Evolutionary conservation across 2,329 filamentous ascomycete genomes (phyloP).

Genomic region (Fonsecaea pedrosoi): DNA sequence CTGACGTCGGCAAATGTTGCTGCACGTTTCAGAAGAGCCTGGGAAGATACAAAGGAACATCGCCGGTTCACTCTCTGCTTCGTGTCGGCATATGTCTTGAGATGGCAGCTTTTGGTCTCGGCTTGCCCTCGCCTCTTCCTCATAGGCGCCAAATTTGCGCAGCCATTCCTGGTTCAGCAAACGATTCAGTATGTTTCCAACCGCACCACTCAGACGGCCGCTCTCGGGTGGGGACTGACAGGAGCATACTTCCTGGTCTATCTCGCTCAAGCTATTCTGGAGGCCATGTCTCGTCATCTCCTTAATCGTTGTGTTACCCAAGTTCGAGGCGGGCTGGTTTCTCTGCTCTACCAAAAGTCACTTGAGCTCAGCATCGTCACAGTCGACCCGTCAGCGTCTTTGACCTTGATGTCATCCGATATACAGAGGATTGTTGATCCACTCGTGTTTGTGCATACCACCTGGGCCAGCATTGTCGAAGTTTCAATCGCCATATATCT

Average conservation of each 20-base stretch:
- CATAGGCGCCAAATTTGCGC: slow-evolving; percentile 42
- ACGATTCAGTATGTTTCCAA: slow-evolving; percentile 46
- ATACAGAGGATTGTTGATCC: slow-evolving; percentile 51
- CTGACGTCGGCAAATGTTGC: slow-evolving; percentile 52
- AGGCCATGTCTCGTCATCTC: slow-evolving; percentile 52
- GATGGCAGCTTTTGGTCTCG: slow-evolving; percentile 34
- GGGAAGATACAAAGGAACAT: slow-evolving; percentile 47
- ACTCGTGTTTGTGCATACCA: slow-evolving; percentile 53
- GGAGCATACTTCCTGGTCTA: slow-evolving; percentile 55
- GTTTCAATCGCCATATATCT: slow-evolving; percentile 56
- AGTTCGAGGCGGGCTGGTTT: slow-evolving; percentile 53
- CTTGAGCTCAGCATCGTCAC: slow-evolving; percentile 44
- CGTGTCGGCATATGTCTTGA: slow-evolving; percentile 20
- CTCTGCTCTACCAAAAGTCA: slow-evolving; percentile 60
- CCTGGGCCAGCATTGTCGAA: slow-evolving; percentile 55
- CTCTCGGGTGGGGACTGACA: slow-evolving; percentile 52
- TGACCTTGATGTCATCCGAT: slow-evolving; percentile 58
- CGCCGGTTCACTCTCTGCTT: slow-evolving; percentile 24
- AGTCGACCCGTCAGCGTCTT: slow-evolving; percentile 48
- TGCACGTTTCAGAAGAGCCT: slow-evolving; percentile 47
- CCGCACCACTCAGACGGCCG: slow-evolving; percentile 42
- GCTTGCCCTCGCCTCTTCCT: slow-evolving; percentile 38
- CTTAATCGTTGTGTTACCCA: slow-evolving; percentile 53
- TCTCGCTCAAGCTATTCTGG: slow-evolving; percentile 49
- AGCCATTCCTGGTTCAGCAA: slow-evolving; percentile 47